Base-by-base conservation (phyloP, 257 asterid species). In the Solanum virginianum region DNA sequence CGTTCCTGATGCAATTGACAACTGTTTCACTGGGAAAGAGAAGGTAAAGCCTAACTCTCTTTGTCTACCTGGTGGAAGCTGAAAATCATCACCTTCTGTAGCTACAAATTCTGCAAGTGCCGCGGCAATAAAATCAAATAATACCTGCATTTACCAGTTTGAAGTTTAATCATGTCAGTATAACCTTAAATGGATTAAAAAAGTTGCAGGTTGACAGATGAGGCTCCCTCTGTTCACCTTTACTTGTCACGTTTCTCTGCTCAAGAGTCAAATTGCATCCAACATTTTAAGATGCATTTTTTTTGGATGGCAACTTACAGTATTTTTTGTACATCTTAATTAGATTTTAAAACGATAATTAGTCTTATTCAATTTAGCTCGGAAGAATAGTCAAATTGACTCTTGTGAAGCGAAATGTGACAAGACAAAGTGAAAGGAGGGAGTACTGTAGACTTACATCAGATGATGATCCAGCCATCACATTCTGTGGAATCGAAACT, bases 21-120 rank as follows among this genome's bases (percentile, higher is more conserved):
- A 86, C 88, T 96, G 99, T 89, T 86, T 88, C 80, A 94, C 96
- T 4, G 99, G 98, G 88, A 96, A 96, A 22, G 99, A 96, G 87
- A 96, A 95, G 84, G 99, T 96, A 91, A 96, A 95, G 82, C 99
- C 99, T 68, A 96, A 92, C 90, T 96, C 98, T 91, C 98, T 92
- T 85, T 90, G 94, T 91, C 86, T 91, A 55, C 94, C 97, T 4
- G 92, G 89, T 41, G 93, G 91, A 71, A 84, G 94, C 82, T 88
- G 91, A 70, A 91, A 88, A 83, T 81, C 94, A 82, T 93, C 95
- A 81, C 92, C 89, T 91, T 95, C 99, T 41, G 91, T 90, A 57
- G 94, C 93, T 81, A 95, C 92, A 90, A 95, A 95, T 65, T 91
- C 92, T 83, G 94, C 97, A 32, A 95, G 92, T 17, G 95, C 88